These are phyloP conservation scores for Aspergillus sp. DNA, from an alignment of 2,329 filamentous ascomycete genomes.

Conservation along the genomic window DNA sequence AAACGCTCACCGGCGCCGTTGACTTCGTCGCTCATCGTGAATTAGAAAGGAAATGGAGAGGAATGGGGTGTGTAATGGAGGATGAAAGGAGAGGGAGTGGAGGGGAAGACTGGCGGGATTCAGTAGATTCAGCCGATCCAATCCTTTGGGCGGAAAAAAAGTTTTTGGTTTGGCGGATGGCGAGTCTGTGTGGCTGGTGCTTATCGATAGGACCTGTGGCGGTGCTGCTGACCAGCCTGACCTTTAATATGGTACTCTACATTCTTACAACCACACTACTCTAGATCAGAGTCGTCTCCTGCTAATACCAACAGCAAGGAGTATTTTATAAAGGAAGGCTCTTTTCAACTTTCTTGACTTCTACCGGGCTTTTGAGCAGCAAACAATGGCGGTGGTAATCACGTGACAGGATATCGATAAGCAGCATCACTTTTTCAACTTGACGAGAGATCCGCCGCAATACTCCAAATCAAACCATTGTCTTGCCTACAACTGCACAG, in stretches of 20 bases:
- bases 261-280: no score
- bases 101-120: constrained; percentile 4
- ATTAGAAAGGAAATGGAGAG: constrained; percentile 9
- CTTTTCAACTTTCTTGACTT: no score
- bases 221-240: constrained; percentile 14
- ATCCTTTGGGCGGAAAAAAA: constrained; percentile 28
- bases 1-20: constrained; percentile 56
- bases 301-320: no score
- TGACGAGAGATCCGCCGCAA: neutral
- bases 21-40: constrained; percentile 54
- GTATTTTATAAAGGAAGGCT: no score
- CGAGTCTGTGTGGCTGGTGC: constrained; percentile 31
- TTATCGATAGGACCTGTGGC: constrained; percentile 38
- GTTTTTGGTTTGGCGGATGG: constrained; percentile 33
- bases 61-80: constrained; percentile 13
- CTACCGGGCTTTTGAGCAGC: no score
- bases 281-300: no score
- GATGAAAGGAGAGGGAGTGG: constrained; percentile 21
- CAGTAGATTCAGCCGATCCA: constrained; percentile 6
- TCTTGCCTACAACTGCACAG: neutral
- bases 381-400: neutral
- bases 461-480: neutral
- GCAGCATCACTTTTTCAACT: constrained; percentile 4
- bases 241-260: neutral
- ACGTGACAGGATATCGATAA: constrained; percentile 8